These are phyloP conservation scores for Cladosporium sp. DNA, from an alignment of 2,329 filamentous ascomycete genomes.

Conservation along the genomic window DNA sequence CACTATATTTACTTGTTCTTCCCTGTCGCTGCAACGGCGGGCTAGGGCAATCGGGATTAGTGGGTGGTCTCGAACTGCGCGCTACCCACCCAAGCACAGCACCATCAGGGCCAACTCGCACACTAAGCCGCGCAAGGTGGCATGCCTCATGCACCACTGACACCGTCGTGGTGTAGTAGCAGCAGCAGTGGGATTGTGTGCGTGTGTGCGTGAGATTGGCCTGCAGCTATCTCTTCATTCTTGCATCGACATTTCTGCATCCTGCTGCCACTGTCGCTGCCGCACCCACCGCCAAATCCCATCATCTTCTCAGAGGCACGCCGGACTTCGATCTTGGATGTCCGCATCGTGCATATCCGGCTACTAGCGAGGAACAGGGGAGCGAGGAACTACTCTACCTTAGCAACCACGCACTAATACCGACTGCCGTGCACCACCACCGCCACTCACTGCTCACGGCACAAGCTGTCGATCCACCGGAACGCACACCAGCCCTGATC, in stretches of 20 bases:
- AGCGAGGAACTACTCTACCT: neutral
- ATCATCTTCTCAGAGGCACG: neutral
- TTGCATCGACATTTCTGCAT: neutral
- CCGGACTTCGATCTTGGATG: neutral
- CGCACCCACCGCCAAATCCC: neutral
- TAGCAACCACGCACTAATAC: slow-evolving; percentile 5
- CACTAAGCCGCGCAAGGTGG: slow-evolving; percentile 8
- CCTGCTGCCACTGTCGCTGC: neutral
- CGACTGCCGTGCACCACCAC: slow-evolving; percentile 9
- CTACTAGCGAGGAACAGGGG: slow-evolving; percentile 6
- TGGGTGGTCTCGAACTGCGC: neutral
- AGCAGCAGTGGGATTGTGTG: neutral
- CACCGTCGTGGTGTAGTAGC: neutral
- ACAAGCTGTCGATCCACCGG: neutral
- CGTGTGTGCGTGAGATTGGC: slow-evolving; percentile 3
- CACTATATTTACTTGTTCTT: neutral
- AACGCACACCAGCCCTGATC: neutral
- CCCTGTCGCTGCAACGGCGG: neutral
- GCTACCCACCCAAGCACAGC: neutral
- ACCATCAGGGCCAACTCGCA: neutral
- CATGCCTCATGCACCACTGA: neutral
- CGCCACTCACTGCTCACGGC: slow-evolving; percentile 5
- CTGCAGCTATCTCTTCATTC: slow-evolving; percentile 9
- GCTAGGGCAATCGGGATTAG: neutral
- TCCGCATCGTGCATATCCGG: neutral